Conservation (phyloP, 352 stramenopile genomes). For the Globisporangium barbulae region DNA sequence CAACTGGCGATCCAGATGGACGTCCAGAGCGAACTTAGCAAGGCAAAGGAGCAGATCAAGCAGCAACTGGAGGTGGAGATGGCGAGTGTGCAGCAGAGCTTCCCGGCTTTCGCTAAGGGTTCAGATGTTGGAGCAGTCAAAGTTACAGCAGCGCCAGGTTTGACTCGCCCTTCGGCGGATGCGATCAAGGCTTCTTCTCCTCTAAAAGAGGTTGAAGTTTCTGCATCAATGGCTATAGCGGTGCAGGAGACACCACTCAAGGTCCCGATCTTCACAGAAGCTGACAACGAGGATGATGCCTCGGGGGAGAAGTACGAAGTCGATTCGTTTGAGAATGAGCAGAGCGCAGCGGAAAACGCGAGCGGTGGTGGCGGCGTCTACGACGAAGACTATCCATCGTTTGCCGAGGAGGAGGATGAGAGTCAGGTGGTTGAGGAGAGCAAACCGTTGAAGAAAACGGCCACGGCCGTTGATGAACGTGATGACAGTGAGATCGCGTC, state of each 20-base stretch:
- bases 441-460: neutral
- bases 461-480: neutral
- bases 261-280: neutral
- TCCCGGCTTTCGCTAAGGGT: constrained; percentile 19
- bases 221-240: neutral
- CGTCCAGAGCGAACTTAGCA: constrained; percentile 23
- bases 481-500: constrained; percentile 10
- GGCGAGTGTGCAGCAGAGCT: constrained; percentile 23
- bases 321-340: constrained; percentile 36
- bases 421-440: no score
- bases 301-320: constrained; percentile 27
- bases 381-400: neutral
- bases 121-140: neutral
- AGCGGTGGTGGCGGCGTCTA: neutral
- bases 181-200: no score
- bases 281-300: neutral
- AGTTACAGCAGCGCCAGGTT: neutral
- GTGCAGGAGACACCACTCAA: neutral
- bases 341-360: constrained; percentile 2
- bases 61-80: constrained; percentile 31
- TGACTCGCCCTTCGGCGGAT: neutral
- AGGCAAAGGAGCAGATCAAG: constrained; percentile 28
- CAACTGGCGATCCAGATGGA: constrained; percentile 35
- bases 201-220: neutral
- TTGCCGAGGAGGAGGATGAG: constrained; percentile 2